phyloP scores from a whole-genome alignment of 768 basidiomycete species.

The Amanita exitialis region DNA sequence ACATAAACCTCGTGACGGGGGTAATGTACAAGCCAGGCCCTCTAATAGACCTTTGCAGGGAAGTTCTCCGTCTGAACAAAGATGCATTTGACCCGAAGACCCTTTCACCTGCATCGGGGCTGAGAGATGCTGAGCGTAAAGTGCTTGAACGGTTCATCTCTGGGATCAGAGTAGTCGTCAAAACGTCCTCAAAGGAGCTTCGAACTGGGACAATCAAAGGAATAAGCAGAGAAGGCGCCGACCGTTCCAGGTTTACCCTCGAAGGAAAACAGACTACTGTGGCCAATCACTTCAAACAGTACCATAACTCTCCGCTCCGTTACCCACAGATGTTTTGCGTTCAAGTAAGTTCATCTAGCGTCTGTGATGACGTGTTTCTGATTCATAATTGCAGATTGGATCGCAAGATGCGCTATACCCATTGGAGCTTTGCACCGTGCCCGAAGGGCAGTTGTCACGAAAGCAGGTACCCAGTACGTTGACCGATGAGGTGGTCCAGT shows the following conservation, averaged over 20 bases:
- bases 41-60: slow-evolving; percentile 47
- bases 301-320: slow-evolving; percentile 22
- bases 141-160: slow-evolving; percentile 26
- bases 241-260: slow-evolving; percentile 36
- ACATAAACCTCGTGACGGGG: slow-evolving; percentile 70
- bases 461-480: slow-evolving; percentile 62
- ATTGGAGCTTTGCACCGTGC: slow-evolving; percentile 54
- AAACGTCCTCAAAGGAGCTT: slow-evolving; percentile 10
- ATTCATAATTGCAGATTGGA: slow-evolving; percentile 34
- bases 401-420: slow-evolving; percentile 48
- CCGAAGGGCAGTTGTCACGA: slow-evolving; percentile 58
- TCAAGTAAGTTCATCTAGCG: slow-evolving; percentile 29
- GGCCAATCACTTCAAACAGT: slow-evolving; percentile 10
- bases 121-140: slow-evolving; percentile 43
- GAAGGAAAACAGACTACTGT: slow-evolving; percentile 26
- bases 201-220: slow-evolving; percentile 42
- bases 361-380: not conserved
- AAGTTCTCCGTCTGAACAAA: slow-evolving; percentile 27
- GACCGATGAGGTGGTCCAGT: slow-evolving; percentile 50
- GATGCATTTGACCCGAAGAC: slow-evolving; percentile 3
- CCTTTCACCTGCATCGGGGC: slow-evolving; percentile 22
- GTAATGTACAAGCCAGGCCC: slow-evolving; percentile 63
- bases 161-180: slow-evolving; percentile 20
- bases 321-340: slow-evolving; percentile 42
- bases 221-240: slow-evolving; percentile 40